Conservation (phyloP, 257 asterid genomes). For the Salvia hispanica region DNA sequence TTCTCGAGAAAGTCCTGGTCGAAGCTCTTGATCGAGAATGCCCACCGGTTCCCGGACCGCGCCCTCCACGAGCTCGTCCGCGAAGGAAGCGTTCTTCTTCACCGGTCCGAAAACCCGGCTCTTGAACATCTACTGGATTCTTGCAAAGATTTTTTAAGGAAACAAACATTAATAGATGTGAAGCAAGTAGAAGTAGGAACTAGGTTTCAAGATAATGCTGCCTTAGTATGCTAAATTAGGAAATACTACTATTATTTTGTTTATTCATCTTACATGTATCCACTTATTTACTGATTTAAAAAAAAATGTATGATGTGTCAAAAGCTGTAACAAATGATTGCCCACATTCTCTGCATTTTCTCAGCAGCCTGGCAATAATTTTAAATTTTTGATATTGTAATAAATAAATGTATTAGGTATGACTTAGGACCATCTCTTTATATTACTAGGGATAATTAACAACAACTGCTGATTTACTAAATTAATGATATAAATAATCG, state of each 20-base stretch:
- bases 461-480: background rate
- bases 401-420: background rate
- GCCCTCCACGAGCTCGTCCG: conserved; percentile 46
- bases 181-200: conserved; percentile 18
- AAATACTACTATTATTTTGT: background rate
- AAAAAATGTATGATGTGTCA: background rate
- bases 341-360: conserved; percentile 19
- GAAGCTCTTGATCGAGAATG: conserved; percentile 53
- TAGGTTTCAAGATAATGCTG: conserved; percentile 25
- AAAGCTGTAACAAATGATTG: conserved; percentile 8
- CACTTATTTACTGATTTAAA: no score
- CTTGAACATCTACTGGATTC: conserved; percentile 52
- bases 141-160: conserved; percentile 51
- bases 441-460: background rate
- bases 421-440: background rate
- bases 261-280: background rate
- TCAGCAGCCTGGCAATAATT: conserved; percentile 12
- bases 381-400: background rate
- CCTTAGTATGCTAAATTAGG: conserved; percentile 22
- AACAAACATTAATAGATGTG: conserved; percentile 23
- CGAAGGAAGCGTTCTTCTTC: conserved; percentile 31
- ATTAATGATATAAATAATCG: background rate
- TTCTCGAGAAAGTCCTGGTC: conserved; percentile 74
- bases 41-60: conserved; percentile 39
- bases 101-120: conserved; percentile 40